These are phyloP conservation scores for Wickerhamomyces silvicola DNA, from an alignment of 805 yeast species.

Conservation along the genomic window DNA sequence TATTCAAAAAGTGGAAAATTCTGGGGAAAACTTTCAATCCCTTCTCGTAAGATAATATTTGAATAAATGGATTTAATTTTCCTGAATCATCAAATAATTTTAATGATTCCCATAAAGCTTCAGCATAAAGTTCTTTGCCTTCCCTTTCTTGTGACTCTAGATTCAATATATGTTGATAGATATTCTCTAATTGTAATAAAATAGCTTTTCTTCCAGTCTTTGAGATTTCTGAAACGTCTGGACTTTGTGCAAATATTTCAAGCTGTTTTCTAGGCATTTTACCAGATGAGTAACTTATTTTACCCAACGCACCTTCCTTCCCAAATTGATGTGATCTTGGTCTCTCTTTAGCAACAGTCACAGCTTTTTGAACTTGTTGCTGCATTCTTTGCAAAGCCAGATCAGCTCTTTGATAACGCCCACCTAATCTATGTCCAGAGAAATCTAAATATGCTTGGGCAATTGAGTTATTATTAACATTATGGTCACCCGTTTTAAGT, in stretches of 20 bases:
- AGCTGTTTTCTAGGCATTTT: constrained; percentile 86
- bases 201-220: constrained; percentile 40
- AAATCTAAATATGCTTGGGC: constrained; percentile 90
- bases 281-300: constrained; percentile 69
- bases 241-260: constrained; percentile 51
- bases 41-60: constrained; percentile 76
- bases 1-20: constrained; percentile 71
- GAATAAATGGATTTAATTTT: constrained; percentile 62
- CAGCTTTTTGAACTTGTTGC: constrained; percentile 95
- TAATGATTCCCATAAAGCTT: constrained; percentile 69
- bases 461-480: constrained; percentile 63
- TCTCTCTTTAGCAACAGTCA: constrained; percentile 87
- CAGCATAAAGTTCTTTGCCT: constrained; percentile 37
- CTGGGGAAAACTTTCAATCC: constrained; percentile 87
- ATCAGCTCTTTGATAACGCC: constrained; percentile 77
- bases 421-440: constrained; percentile 86
- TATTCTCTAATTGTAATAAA: constrained; percentile 68
- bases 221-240: constrained; percentile 28
- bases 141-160: constrained; percentile 73
- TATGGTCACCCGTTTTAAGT: constrained; percentile 44
- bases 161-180: constrained; percentile 69
- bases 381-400: constrained; percentile 95
- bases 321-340: constrained; percentile 60
- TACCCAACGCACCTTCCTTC: constrained; percentile 85
- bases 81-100: constrained; percentile 59